phyloP scores from a whole-genome alignment of 495 filamentous ascomycete species.

The Penicillium egyptiacum region DNA sequence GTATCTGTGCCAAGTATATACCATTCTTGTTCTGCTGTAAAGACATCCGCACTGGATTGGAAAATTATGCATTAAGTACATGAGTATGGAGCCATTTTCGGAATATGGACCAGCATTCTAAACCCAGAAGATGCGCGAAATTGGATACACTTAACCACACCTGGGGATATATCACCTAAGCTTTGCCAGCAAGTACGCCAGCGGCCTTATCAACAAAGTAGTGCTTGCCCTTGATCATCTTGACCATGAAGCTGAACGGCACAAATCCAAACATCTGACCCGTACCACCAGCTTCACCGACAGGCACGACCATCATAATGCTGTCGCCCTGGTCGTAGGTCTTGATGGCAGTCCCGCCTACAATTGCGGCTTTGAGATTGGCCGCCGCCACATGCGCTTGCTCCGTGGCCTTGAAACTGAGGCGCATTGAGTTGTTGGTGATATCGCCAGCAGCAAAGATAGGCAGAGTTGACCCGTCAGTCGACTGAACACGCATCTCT shows the following conservation, averaged over 20 bases:
- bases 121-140: neutral
- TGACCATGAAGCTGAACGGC: slow-evolving; percentile 45
- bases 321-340: slow-evolving; percentile 27
- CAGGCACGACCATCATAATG: slow-evolving; percentile 39
- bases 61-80: slow-evolving; percentile 12
- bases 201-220: slow-evolving; percentile 38
- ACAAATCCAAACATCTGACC: slow-evolving; percentile 50
- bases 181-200: slow-evolving; percentile 16
- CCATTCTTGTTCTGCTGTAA: neutral
- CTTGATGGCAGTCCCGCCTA: slow-evolving; percentile 23
- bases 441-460: slow-evolving; percentile 47
- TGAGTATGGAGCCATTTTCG: neutral
- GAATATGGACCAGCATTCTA: neutral
- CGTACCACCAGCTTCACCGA: slow-evolving; percentile 49
- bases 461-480: slow-evolving; percentile 25
- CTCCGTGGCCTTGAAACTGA: slow-evolving; percentile 29
- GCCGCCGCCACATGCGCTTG: slow-evolving; percentile 31
- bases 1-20: neutral
- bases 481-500: slow-evolving; percentile 48
- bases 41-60: neutral
- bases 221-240: slow-evolving; percentile 47
- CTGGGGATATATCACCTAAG: neutral
- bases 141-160: slow-evolving; percentile 1
- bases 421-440: slow-evolving; percentile 33
- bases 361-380: slow-evolving; percentile 39